Conservation (phyloP, 805 yeast species). For the Hanseniaspora guilliermondii region DNA sequence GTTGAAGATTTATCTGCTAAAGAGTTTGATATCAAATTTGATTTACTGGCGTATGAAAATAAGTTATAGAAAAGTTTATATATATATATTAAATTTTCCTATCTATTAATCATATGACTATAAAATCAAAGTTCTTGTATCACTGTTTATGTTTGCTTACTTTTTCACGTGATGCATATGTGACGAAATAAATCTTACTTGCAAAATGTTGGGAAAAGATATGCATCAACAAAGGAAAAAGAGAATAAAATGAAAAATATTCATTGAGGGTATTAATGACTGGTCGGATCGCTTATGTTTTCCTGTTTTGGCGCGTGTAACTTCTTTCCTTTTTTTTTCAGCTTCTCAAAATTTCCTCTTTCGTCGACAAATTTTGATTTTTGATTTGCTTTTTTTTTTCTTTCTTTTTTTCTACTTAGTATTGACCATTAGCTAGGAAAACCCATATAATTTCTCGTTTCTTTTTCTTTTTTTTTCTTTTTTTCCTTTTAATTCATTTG, state of each 20-base stretch:
- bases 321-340: neutral
- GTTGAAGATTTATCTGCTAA: neutral
- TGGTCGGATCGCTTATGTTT: neutral
- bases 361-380: neutral
- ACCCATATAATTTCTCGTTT: neutral
- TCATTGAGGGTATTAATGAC: too few relatives aligned
- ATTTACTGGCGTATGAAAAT: neutral
- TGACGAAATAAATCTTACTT: too few relatives aligned
- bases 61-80: neutral
- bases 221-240: too few relatives aligned
- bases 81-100: too few relatives aligned
- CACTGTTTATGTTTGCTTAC: too few relatives aligned
- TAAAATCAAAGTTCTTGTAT: too few relatives aligned
- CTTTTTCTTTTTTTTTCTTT: neutral
- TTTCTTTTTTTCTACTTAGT: neutral
- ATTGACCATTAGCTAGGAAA: neutral
- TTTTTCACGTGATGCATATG: too few relatives aligned
- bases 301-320: neutral
- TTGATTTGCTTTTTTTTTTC: neutral
- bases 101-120: too few relatives aligned
- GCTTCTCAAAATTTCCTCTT: neutral
- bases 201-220: too few relatives aligned
- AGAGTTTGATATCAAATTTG: neutral
- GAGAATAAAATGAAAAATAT: too few relatives aligned
- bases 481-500: neutral